Evolutionary conservation across 805 yeast genomes (phyloP).

Genomic region (Metschnikowia vanudenii): DNA sequence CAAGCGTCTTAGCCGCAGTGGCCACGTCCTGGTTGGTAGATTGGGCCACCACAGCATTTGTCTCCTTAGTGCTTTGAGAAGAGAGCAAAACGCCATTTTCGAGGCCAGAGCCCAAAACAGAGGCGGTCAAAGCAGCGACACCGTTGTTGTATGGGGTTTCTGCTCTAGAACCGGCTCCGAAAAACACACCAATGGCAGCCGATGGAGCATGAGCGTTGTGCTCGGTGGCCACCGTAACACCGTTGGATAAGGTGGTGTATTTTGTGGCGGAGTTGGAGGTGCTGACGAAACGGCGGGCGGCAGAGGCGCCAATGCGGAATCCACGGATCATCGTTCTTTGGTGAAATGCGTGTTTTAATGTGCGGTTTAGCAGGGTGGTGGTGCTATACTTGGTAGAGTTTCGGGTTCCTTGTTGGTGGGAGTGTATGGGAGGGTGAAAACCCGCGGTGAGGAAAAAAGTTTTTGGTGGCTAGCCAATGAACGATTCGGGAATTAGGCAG

Average conservation of each 20-base stretch:
- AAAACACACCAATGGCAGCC: slow-evolving; percentile 66
- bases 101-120: slow-evolving; percentile 43
- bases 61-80: slow-evolving; percentile 59
- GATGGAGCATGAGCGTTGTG: slow-evolving; percentile 52
- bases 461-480: slow-evolving; percentile 20
- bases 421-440: not conserved
- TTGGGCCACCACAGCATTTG: slow-evolving; percentile 59
- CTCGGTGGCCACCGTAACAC: slow-evolving; percentile 72
- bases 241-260: slow-evolving; percentile 71
- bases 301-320: slow-evolving; percentile 32
- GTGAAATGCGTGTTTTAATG: slow-evolving; percentile 1
- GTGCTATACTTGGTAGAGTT: slow-evolving; percentile 7
- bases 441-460: slow-evolving; percentile 3
- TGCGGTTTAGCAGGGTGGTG: slow-evolving; percentile 9
- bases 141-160: slow-evolving; percentile 84
- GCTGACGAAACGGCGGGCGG: slow-evolving; percentile 57
- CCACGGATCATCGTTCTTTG: slow-evolving; percentile 41
- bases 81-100: slow-evolving; percentile 57
- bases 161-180: slow-evolving; percentile 75
- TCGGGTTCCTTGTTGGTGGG: slow-evolving; percentile 1
- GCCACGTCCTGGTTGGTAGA: slow-evolving; percentile 48
- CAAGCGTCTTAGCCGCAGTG: slow-evolving; percentile 53
- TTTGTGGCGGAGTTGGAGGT: slow-evolving; percentile 58
- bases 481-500: slow-evolving; percentile 18
- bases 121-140: slow-evolving; percentile 63